A percentile compares a stretch with the other conserved stretches of the same genome.
Evolutionary conservation across 306 rosid genomes (phyloP).

Genomic region (Heteromeles arbutifolia): DNA sequence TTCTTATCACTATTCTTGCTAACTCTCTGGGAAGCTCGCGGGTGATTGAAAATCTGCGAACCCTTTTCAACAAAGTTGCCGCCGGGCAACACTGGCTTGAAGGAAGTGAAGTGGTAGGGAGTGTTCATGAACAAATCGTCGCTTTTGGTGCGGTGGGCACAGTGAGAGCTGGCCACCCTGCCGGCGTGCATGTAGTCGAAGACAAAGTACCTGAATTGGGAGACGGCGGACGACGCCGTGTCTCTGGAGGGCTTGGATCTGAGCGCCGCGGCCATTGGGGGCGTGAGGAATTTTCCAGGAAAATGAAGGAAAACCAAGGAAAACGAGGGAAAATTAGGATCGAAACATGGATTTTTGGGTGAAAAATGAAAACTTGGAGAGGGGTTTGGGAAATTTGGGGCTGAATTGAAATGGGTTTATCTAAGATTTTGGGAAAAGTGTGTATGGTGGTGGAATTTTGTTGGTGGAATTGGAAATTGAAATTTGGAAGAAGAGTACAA

Average conservation of each 20-base stretch:
- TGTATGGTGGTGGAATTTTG: conserved; percentile 21
- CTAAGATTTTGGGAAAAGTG: conserved; percentile 17
- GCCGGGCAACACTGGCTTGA: conserved; percentile 63
- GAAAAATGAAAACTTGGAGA: neutral
- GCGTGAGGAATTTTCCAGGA: neutral
- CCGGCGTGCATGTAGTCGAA: conserved; percentile 42
- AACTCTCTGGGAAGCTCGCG: conserved; percentile 7
- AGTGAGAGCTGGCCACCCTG: conserved; percentile 35
- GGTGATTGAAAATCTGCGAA: conserved; percentile 8
- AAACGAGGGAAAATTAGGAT: neutral
- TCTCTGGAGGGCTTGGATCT: conserved; percentile 62
- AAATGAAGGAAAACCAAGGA: neutral
- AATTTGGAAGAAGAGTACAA: conserved; percentile 7
- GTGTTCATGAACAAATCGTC: conserved; percentile 39
- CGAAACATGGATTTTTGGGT: neutral
- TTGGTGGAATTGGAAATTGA: neutral
- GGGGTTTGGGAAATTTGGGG: neutral
- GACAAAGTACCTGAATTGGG: conserved; percentile 52
- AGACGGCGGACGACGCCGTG: conserved; percentile 40
- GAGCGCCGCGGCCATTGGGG: conserved; percentile 58
- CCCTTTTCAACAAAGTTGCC: conserved; percentile 42
- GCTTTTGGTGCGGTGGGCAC: conserved; percentile 27
- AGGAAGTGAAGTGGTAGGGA: conserved; percentile 61
- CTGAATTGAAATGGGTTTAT: conserved; percentile 15
- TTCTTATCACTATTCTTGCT: conserved; percentile 9